Conservation (phyloP, 2,329 filamentous ascomycete genomes). For the Fusarium sp. region DNA sequence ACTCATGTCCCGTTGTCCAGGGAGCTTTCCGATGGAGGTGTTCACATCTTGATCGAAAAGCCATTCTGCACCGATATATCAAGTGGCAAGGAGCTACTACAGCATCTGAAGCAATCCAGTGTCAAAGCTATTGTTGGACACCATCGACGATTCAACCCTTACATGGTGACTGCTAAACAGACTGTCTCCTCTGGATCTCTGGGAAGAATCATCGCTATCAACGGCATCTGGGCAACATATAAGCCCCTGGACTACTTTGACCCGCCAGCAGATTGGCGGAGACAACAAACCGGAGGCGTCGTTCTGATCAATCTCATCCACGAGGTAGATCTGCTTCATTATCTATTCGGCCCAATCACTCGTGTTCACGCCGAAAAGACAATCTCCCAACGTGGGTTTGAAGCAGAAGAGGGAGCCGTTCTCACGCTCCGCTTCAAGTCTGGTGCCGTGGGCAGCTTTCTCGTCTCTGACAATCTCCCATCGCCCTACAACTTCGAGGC, state of each 20-base stretch:
- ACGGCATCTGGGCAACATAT: constrained; percentile 64
- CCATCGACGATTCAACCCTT: constrained; percentile 70
- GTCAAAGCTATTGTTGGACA: constrained; percentile 67
- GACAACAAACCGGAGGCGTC: constrained; percentile 56
- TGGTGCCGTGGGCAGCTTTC: constrained; percentile 67
- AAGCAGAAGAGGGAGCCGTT: constrained; percentile 68
- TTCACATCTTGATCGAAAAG: constrained; percentile 70
- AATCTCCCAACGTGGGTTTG: constrained; percentile 56
- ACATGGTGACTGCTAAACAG: constrained; percentile 62
- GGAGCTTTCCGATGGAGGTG: constrained; percentile 58
- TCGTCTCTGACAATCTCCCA: constrained; percentile 64
- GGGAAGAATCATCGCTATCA: constrained; percentile 63
- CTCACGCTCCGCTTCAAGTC: constrained; percentile 64
- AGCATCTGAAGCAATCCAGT: constrained; percentile 39
- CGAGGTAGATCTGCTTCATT: constrained; percentile 69
- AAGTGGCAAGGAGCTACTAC: constrained; percentile 50
- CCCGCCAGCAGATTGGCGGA: constrained; percentile 60
- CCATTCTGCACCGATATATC: constrained; percentile 60
- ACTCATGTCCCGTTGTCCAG: constrained; percentile 65
- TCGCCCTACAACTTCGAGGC: constrained; percentile 67
- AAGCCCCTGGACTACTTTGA: constrained; percentile 66
- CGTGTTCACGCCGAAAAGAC: constrained; percentile 64
- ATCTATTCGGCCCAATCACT: constrained; percentile 64
- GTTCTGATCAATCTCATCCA: constrained; percentile 71
- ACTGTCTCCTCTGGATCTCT: constrained; percentile 55